Evolutionary conservation across 108 stramenopile species (phyloP), one percentile per base, ranked within the genome.

Genomic region (Phaeodactylum tricornutum): DNA sequence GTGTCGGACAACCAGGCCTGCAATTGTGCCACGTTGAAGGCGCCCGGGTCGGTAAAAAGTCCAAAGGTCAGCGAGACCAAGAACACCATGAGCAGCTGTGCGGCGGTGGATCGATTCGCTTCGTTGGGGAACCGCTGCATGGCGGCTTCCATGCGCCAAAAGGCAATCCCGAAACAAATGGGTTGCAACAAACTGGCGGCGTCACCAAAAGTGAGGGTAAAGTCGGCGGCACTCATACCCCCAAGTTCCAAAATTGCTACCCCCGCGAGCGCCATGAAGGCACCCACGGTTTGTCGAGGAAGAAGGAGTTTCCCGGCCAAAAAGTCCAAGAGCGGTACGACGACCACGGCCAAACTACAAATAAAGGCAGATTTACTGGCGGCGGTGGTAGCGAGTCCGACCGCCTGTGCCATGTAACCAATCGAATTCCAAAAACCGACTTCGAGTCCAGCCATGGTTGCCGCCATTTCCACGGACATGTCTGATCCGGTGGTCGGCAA

Each of bases 301-400:
- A 57, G 38, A 0, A 89, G 47, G 35, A 60, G 50, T 30, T 76
- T 82, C 0, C 74, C 82, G 15, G 61, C 38, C 22, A 79, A 62
- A 27, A 54, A 78, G 27, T 93, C 90, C n/a, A 96, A 41, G 15
- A 93, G 38, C 1, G 92, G 92, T 14, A 96, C 94, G 26, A 81
- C 72, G 14, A 96, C 84, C 16, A 96, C 92, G 2, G 90, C 87
- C 50, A 96, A 65, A 29, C 75, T 78, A 54, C 94, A 93, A 21
- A 96, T 74, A 66, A 96, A 96, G 38, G 92, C 90, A 22, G 81
- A 79, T 55, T 87, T 83, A 30, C 74, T 68, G 8, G 94, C 92
- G 17, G 60, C 42, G 6, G 86, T 87, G 7, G 86, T 84, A 55
- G 75, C 65, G 16, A 96, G 61, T 3, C 90, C 86, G 23, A 88